Evolutionary conservation across 2,329 filamentous ascomycete species (phyloP).

Genomic region (Epichloe aotearoae): DNA sequence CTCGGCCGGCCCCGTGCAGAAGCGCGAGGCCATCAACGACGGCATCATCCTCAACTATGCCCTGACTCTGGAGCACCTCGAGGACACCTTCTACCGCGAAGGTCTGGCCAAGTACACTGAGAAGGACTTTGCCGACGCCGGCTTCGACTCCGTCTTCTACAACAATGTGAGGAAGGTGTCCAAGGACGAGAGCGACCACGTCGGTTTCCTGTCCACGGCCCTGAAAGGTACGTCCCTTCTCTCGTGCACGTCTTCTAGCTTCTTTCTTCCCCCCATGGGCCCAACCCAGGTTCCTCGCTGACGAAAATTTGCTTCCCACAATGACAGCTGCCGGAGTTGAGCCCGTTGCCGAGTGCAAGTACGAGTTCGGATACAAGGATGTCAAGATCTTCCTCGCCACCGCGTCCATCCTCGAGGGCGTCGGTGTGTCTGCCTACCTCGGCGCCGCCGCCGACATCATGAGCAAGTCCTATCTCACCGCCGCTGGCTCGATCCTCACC

Average conservation of each 20-base stretch:
- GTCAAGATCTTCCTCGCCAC: conserved; percentile 46
- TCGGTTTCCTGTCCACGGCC: conserved; percentile 37
- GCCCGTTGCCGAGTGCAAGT: conserved; percentile 40
- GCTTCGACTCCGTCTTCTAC: conserved; percentile 39
- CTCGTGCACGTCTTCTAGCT: no score
- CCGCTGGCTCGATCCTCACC: conserved; percentile 48
- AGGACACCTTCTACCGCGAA: conserved; percentile 49
- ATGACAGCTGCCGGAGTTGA: conserved; percentile 23
- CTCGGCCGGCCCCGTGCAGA: conserved; percentile 8
- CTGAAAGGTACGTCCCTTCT: conserved; percentile 13
- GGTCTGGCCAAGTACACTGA: conserved; percentile 44
- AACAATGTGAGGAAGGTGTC: conserved; percentile 42
- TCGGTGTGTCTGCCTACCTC: conserved; percentile 50
- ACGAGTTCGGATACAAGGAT: conserved; percentile 45
- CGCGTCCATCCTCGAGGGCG: conserved; percentile 50
- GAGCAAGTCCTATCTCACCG: conserved; percentile 42
- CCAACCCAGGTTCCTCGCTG: no score
- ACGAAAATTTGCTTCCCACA: no score
- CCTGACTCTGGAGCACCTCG: conserved; percentile 40
- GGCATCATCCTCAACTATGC: conserved; percentile 32
- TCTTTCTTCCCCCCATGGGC: no score
- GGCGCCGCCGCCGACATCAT: conserved; percentile 48
- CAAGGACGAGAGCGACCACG: conserved; percentile 42
- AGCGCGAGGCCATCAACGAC: conserved; percentile 9
- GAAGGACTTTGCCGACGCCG: conserved; percentile 37